Conservation (phyloP, 148 eudicot genomes). For the Drosera capensis region DNA sequence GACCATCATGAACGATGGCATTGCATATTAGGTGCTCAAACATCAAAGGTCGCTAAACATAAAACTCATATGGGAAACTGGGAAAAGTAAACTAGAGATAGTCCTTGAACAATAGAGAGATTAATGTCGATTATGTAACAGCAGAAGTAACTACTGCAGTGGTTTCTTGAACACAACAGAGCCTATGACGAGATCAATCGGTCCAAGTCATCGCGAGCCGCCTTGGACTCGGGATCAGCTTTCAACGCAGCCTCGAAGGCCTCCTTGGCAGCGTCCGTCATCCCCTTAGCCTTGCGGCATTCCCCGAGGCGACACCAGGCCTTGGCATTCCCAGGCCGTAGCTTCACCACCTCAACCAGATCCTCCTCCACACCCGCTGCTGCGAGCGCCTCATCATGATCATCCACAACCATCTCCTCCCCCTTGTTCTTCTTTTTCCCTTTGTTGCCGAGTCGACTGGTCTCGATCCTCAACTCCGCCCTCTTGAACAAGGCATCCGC, state of each 20-base stretch:
- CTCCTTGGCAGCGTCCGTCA: slow-evolving; percentile 26
- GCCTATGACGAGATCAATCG: slow-evolving; percentile 32
- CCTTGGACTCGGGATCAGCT: slow-evolving; percentile 15
- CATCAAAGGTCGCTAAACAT: too few species aligned
- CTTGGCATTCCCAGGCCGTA: slow-evolving; percentile 28
- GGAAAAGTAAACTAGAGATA: too few species aligned
- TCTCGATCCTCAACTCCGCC: slow-evolving; percentile 42
- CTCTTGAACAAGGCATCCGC: slow-evolving; percentile 53
- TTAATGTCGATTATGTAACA: too few species aligned
- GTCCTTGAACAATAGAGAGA: too few species aligned
- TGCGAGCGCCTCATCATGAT: slow-evolving; percentile 27
- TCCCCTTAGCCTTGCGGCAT: slow-evolving; percentile 45
- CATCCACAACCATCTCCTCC: slow-evolving; percentile 37
- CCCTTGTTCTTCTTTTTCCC: slow-evolving; percentile 23
- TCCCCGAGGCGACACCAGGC: slow-evolving; percentile 49
- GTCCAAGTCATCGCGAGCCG: slow-evolving; percentile 26
- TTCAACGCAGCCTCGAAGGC: slow-evolving; percentile 41
- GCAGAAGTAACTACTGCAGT: too few species aligned
- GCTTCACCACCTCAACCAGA: slow-evolving; percentile 46
- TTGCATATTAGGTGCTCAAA: too few species aligned
- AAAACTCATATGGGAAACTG: too few species aligned
- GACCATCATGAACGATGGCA: too few species aligned
- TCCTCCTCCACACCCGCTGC: slow-evolving; percentile 39
- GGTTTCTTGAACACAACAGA: too few species aligned
- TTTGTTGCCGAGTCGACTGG: slow-evolving; percentile 16